phyloP scores from a whole-genome alignment of 75 land plant species.

The Adiantum capillusveneris region DNA sequence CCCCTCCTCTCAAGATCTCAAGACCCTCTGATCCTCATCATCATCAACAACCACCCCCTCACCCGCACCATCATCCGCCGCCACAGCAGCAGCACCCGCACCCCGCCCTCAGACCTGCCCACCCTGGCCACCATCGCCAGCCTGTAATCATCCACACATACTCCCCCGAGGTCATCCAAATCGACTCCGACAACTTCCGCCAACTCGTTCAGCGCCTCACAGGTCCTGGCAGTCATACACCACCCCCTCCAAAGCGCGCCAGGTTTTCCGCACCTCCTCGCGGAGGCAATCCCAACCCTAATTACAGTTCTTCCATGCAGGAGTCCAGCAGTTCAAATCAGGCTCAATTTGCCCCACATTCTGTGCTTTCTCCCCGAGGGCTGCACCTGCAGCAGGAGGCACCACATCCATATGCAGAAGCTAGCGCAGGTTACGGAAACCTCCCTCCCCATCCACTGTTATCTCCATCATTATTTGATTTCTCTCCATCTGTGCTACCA shows the following conservation, averaged over 20 bases:
- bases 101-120: constrained; percentile 17
- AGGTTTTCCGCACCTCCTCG: not conserved
- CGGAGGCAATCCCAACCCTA: not conserved
- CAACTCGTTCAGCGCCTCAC: constrained; percentile 36
- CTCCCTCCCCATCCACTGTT: constrained; percentile 1
- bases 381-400: not conserved
- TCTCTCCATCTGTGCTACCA: constrained; percentile 1
- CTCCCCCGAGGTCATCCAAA: constrained; percentile 39
- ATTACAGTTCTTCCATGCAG: not conserved
- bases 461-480: not conserved
- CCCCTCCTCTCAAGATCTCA: constrained; percentile 17
- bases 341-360: not conserved
- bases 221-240: constrained; percentile 14
- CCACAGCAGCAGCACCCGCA: not conserved
- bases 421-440: not conserved
- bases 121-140: constrained; percentile 17
- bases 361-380: not conserved
- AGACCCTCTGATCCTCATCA: not conserved
- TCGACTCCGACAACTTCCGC: constrained; percentile 33
- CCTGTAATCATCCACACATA: constrained; percentile 45
- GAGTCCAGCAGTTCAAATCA: too few relatives aligned
- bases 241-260: not conserved
- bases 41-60: not conserved
- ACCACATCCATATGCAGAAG: not conserved
- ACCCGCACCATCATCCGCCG: constrained; percentile 1